Evolutionary conservation across 805 yeast genomes (phyloP).

Genomic region (Barnettozyma botsteinii): DNA sequence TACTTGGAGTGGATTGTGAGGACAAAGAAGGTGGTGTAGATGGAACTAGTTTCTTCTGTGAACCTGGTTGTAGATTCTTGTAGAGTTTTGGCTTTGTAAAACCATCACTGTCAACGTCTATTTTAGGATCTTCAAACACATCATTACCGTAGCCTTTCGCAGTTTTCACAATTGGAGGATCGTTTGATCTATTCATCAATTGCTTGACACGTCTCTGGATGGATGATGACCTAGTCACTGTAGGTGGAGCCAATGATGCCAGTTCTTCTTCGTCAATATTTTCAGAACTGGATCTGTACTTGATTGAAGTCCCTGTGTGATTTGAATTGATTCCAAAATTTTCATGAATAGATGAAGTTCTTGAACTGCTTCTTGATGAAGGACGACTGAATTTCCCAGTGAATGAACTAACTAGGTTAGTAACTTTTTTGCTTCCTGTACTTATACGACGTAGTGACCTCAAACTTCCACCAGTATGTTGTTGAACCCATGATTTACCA

Average conservation of each 20-base stretch:
- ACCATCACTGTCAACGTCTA: slow-evolving; percentile 22
- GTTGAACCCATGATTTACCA: slow-evolving; percentile 29
- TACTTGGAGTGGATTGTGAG: slow-evolving; percentile 25
- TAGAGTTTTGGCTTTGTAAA: slow-evolving; percentile 22
- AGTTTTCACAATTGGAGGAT: slow-evolving; percentile 47
- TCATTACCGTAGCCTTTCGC: slow-evolving; percentile 82
- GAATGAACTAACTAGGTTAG: slow-evolving; percentile 21
- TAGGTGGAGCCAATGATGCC: slow-evolving; percentile 5
- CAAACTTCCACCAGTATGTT: slow-evolving; percentile 28
- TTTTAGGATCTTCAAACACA: slow-evolving; percentile 31
- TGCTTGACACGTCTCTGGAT: slow-evolving; percentile 27
- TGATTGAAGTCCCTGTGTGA: slow-evolving; percentile 11
- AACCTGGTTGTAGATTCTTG: slow-evolving; percentile 15
- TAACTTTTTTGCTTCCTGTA: slow-evolving; percentile 22
- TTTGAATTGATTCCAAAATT: slow-evolving; percentile 14
- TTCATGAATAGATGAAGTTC: slow-evolving; percentile 26
- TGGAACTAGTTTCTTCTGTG: slow-evolving; percentile 7
- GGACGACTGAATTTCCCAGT: slow-evolving; percentile 26
- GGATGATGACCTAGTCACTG: slow-evolving; percentile 19
- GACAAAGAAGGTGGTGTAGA: slow-evolving; percentile 25
- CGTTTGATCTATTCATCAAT: slow-evolving; percentile 31
- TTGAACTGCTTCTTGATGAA: slow-evolving; percentile 23
- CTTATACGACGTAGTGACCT: slow-evolving; percentile 26
- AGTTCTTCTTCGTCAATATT: slow-evolving; percentile 19
- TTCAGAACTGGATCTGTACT: slow-evolving; percentile 20